These are phyloP conservation scores for Podospora anserina DNA, from an alignment of 495 filamentous ascomycete species.

Conservation along the genomic window DNA sequence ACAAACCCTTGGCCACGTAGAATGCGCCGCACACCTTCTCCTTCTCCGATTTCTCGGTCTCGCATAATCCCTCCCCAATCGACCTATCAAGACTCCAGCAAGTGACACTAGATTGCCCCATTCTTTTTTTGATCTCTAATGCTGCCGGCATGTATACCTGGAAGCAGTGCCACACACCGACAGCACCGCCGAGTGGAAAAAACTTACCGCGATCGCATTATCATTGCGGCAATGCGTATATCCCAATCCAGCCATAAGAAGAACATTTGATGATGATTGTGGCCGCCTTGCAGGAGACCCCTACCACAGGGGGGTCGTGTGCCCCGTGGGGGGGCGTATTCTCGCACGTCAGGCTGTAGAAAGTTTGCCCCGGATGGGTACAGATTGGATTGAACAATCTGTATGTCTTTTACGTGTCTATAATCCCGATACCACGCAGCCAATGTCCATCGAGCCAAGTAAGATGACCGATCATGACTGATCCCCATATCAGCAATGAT, in stretches of 20 bases:
- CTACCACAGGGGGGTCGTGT: not conserved
- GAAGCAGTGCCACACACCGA: not conserved
- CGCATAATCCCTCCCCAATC: not conserved
- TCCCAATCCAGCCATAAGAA: not conserved
- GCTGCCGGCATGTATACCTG: not conserved
- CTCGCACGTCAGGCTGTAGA: not conserved
- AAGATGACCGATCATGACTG: not conserved
- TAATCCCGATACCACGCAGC: not conserved
- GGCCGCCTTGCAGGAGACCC: not conserved
- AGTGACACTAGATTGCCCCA: not conserved
- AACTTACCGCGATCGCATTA: not conserved
- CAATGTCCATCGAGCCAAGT: not conserved
- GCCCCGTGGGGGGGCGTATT: not conserved
- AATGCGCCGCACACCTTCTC: not conserved
- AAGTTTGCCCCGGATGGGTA: not conserved
- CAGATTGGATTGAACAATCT: too few species aligned
- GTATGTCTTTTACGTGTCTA: too few species aligned
- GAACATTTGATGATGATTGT: not conserved
- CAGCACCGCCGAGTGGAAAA: not conserved
- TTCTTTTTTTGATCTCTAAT: not conserved
- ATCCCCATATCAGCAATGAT: not conserved
- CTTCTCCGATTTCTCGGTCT: not conserved
- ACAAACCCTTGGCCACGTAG: not conserved
- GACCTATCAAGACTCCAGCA: not conserved
- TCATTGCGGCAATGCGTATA: not conserved